phyloP scores from a whole-genome alignment of 176 grass and related monocot genomes.

The Rhynchospora pubera region DNA sequence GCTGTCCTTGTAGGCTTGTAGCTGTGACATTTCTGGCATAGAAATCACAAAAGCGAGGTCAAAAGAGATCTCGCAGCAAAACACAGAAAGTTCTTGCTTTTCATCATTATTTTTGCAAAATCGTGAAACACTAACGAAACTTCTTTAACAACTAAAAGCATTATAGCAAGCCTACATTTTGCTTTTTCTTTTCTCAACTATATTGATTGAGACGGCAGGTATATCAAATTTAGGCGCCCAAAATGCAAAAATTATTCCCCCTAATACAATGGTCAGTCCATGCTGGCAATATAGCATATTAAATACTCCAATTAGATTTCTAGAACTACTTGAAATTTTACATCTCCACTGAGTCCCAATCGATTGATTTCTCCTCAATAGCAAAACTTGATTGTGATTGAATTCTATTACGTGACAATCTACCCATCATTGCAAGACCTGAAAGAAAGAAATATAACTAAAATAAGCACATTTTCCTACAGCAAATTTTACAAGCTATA shows the following conservation, averaged over 20 bases:
- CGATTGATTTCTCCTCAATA: constrained; percentile 60
- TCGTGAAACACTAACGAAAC: background rate
- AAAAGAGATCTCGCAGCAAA: background rate
- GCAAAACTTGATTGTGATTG: constrained; percentile 41
- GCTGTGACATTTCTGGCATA: too few species aligned
- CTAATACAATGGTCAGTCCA: constrained; percentile 6
- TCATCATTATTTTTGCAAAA: background rate
- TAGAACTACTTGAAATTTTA: constrained; percentile 14
- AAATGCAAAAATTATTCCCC: background rate
- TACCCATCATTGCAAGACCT: constrained; percentile 82
- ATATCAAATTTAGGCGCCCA: background rate
- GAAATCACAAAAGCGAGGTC: too few species aligned
- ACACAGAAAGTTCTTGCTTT: background rate
- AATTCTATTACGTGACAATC: constrained; percentile 58
- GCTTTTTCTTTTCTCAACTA: background rate
- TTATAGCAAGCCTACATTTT: background rate
- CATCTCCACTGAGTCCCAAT: constrained; percentile 82
- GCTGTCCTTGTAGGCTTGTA: too few species aligned
- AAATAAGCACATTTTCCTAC: background rate
- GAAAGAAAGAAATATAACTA: constrained; percentile 25
- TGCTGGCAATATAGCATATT: background rate
- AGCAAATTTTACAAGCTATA: background rate
- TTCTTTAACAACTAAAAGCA: background rate
- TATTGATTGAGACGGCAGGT: background rate
- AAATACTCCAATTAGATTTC: background rate